Conservation (phyloP, 2,329 filamentous ascomycete genomes). For the Exophiala phaeomuriformis region DNA sequence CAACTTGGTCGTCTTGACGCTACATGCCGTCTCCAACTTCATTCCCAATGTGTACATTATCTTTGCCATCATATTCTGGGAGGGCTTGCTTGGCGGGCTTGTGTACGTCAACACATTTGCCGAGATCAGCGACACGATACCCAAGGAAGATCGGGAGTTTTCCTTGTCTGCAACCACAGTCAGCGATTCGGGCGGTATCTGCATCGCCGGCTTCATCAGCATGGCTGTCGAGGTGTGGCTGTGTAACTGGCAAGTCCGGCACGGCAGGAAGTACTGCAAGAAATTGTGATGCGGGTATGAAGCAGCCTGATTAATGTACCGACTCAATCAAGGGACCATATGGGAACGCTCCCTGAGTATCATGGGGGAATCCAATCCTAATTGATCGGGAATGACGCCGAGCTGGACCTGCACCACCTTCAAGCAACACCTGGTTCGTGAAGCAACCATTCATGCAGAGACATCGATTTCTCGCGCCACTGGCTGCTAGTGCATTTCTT, state of each 20-base stretch:
- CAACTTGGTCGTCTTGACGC: slow-evolving; percentile 66
- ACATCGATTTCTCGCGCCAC: no score
- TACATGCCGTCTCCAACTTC: slow-evolving; percentile 72
- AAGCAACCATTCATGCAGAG: no score
- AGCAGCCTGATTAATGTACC: no score
- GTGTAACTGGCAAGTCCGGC: slow-evolving; percentile 76
- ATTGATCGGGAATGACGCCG: no score
- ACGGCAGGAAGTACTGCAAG: slow-evolving; percentile 68
- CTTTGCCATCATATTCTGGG: slow-evolving; percentile 84
- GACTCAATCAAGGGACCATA: no score
- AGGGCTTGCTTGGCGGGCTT: slow-evolving; percentile 78
- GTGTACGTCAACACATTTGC: slow-evolving; percentile 97
- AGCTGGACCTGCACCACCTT: no score
- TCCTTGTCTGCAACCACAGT: slow-evolving; percentile 84
- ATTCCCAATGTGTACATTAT: slow-evolving; percentile 81
- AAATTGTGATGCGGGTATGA: slow-evolving; percentile 32
- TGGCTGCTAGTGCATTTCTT: no score
- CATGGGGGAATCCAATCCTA: no score
- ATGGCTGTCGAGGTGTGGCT: slow-evolving; percentile 75
- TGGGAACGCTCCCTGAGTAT: no score
- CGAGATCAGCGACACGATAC: slow-evolving; percentile 79
- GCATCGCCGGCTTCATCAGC: slow-evolving; percentile 74
- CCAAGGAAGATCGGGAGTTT: slow-evolving; percentile 74
- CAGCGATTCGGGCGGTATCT: slow-evolving; percentile 86
- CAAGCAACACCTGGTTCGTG: no score